Percentiles rank a stretch among this genome's conserved stretches.
Evolutionary conservation across 768 basidiomycete genomes (phyloP).

Genomic region (Multifurca ochricompacta): DNA sequence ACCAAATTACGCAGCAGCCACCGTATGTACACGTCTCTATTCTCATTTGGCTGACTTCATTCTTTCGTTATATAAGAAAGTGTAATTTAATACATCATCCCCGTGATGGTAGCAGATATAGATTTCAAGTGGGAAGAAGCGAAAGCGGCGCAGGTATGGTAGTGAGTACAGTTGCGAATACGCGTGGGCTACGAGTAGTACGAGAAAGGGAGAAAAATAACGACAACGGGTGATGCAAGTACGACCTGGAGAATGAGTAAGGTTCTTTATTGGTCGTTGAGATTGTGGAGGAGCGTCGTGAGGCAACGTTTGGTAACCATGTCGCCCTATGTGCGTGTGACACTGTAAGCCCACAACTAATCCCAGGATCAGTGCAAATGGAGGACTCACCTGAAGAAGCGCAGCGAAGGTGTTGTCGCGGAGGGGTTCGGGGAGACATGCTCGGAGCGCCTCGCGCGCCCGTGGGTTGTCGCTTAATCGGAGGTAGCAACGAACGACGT

Average conservation of each 20-base stretch:
- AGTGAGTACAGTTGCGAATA: slow-evolving; percentile 17
- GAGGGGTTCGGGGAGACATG: slow-evolving; percentile 92
- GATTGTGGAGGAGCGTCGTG: slow-evolving; percentile 81
- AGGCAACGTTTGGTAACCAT: slow-evolving; percentile 97
- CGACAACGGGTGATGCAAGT: slow-evolving; percentile 8
- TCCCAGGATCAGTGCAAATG: not conserved
- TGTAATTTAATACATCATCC: slow-evolving; percentile 19
- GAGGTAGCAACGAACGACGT: slow-evolving; percentile 96
- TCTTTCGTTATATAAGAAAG: slow-evolving; percentile 19
- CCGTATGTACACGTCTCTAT: slow-evolving; percentile 4
- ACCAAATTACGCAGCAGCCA: not conserved
- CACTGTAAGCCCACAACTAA: not conserved
- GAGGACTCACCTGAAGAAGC: slow-evolving; percentile 69
- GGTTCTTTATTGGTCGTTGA: slow-evolving; percentile 52
- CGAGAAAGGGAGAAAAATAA: not conserved
- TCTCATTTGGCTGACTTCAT: slow-evolving; percentile 8
- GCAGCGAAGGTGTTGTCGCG: slow-evolving; percentile 89
- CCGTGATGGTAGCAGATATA: slow-evolving; percentile 15
- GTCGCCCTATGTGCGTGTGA: slow-evolving; percentile 57
- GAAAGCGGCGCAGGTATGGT: slow-evolving; percentile 18
- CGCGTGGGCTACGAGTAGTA: slow-evolving; percentile 13
- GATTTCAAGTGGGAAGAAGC: slow-evolving; percentile 7
- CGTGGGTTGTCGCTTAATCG: slow-evolving; percentile 93
- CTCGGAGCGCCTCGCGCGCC: slow-evolving; percentile 90
- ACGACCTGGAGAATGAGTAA: not conserved